Percentiles rank a stretch among this genome's conserved stretches.
These are phyloP conservation scores for Fagopyrum homotropicum DNA, from an alignment of 148 eudicot genomes.

Conservation along the genomic window DNA sequence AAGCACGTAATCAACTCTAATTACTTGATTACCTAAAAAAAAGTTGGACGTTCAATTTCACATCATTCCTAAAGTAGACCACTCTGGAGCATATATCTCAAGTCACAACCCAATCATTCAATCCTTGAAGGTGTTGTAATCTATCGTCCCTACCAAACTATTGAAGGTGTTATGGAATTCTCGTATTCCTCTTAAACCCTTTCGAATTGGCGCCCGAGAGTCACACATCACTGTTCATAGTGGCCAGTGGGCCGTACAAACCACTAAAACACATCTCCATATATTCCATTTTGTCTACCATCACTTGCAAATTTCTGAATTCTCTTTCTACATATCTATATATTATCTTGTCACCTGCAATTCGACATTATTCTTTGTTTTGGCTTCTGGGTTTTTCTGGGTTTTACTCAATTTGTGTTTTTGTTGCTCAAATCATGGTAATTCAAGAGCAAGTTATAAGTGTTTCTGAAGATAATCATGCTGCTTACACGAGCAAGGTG, in stretches of 20 bases:
- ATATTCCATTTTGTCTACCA: background rate
- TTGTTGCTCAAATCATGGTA: background rate
- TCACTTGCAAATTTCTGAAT: background rate
- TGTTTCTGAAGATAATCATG: background rate
- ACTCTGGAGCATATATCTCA: no score
- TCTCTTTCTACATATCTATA: background rate
- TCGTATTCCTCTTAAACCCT: background rate
- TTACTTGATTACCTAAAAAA: no score
- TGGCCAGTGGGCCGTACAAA: background rate
- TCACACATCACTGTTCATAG: background rate
- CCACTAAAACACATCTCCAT: background rate
- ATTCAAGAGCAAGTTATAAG: background rate
- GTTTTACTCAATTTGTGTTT: background rate
- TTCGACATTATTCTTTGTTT: no score
- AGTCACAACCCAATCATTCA: no score
- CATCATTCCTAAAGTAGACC: background rate
- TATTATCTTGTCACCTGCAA: no score
- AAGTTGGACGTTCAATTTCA: background rate
- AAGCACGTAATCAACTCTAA: no score
- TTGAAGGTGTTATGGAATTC: no score
- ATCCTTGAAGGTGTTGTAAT: no score
- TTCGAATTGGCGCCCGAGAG: background rate
- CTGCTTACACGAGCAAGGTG: background rate
- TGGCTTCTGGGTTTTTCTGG: no score
- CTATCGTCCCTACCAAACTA: no score